A percentile compares a stretch with the other conserved stretches of the same genome.
Evolutionary conservation across 2,329 filamentous ascomycete genomes (phyloP).

Genomic region (Parascedosporium putredinis): DNA sequence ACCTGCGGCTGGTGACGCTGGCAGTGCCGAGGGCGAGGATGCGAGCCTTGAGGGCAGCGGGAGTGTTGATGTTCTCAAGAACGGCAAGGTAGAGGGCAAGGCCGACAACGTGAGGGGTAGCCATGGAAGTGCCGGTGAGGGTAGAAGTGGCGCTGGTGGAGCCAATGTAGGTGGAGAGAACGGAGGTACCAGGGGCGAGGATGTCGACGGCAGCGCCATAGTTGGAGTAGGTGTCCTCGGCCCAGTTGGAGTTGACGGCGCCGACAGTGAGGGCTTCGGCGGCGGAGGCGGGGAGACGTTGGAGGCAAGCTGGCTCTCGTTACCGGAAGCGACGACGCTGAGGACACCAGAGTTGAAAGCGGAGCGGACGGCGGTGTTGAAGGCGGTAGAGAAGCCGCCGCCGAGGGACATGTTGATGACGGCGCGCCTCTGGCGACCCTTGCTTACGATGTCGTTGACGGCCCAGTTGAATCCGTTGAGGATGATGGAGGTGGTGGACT

Average conservation of each 20-base stretch:
- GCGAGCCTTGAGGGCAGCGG: not conserved
- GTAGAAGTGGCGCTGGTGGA: slow-evolving; percentile 18
- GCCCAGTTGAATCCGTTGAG: slow-evolving; percentile 25
- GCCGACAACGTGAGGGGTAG: slow-evolving; percentile 31
- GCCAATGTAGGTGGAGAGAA: slow-evolving; percentile 33
- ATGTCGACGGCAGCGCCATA: slow-evolving; percentile 32
- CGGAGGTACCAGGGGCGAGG: slow-evolving; percentile 30
- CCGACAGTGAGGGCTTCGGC: slow-evolving; percentile 18
- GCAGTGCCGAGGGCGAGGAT: not conserved
- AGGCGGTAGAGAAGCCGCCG: slow-evolving; percentile 8
- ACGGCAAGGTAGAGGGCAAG: slow-evolving; percentile 17
- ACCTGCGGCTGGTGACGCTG: not conserved
- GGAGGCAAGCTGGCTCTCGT: slow-evolving; percentile 11
- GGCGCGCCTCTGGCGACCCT: slow-evolving; percentile 18
- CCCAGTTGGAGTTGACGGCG: slow-evolving; percentile 21
- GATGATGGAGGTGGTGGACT: slow-evolving; percentile 18
- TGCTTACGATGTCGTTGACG: slow-evolving; percentile 21
- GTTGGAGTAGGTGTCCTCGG: slow-evolving; percentile 29
- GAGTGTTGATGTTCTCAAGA: not conserved
- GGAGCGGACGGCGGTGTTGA: slow-evolving; percentile 14
- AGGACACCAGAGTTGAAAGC: slow-evolving; percentile 19
- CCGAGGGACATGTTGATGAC: slow-evolving; percentile 36
- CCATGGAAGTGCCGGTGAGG: slow-evolving; percentile 37
- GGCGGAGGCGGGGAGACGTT: slow-evolving; percentile 15
- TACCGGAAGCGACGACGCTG: slow-evolving; percentile 26